Conservation (phyloP, 352 stramenopile genomes). For the Pelagophyceae sp. region DNA sequence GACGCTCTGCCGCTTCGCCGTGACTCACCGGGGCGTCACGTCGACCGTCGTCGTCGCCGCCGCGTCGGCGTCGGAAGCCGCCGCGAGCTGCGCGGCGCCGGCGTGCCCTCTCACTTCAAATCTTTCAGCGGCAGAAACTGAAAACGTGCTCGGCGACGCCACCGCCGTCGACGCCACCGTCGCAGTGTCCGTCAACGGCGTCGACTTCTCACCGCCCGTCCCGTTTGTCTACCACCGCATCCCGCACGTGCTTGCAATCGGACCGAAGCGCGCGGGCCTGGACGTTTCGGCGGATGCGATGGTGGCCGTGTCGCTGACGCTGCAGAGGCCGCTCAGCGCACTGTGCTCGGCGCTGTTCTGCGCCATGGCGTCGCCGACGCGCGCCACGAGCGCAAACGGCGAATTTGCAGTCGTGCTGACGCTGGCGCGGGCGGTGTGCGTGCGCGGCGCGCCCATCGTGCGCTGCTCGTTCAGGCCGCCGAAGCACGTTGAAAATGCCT, state of each 20-base stretch:
- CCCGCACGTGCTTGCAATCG: not conserved
- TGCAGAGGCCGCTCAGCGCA: not conserved
- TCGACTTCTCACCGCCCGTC: not conserved
- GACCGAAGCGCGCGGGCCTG: not conserved
- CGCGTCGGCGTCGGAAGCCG: not conserved
- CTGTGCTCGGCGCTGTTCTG: not conserved
- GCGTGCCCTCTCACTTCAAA: not conserved
- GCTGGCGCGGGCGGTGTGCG: too few relatives aligned
- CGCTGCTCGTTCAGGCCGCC: not conserved
- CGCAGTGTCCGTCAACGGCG: not conserved
- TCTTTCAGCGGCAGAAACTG: too few relatives aligned
- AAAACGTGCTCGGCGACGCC: not conserved
- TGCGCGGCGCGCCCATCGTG: not conserved
- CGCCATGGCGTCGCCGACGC: not conserved
- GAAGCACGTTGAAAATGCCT: too few relatives aligned
- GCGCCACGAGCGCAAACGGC: too few relatives aligned
- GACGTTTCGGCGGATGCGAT: not conserved
- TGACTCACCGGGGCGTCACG: not conserved
- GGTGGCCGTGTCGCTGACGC: not conserved
- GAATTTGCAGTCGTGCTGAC: too few relatives aligned
- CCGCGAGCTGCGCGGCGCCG: not conserved
- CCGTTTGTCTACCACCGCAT: not conserved
- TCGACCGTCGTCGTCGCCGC: not conserved
- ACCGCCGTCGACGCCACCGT: not conserved
- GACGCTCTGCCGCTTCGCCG: not conserved